Evolutionary conservation across 2,329 filamentous ascomycete genomes (phyloP), one percentile per base, ranked within the genome.

Genomic region (Aspergillus sp.): DNA sequence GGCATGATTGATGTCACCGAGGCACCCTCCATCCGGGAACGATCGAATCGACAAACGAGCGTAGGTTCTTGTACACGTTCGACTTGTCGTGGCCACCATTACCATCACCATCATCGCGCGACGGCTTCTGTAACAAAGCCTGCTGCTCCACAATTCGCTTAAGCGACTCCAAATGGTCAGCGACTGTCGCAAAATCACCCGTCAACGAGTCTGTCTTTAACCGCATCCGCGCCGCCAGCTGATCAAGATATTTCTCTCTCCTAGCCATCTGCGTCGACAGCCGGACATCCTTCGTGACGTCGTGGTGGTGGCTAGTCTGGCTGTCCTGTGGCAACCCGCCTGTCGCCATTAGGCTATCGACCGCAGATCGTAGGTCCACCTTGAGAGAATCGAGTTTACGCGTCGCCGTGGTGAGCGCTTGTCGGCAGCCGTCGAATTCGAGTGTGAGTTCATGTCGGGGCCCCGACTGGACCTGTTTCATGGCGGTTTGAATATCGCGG

Each of bases 101-200:
- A 7, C 33, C 33, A 35, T 15, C 3, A 9, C 9, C 33, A 35
- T 5, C 33, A 35, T 17, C 20, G 20, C 5, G 20, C 20, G 20
- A 6, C n/a, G 33, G 13, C 15, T 5, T 7, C 17, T 39, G 37
- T 17, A 20, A 39, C 5, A 3, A 15, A 19, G 17, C 37, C 15
- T 20, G 37, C 37, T 19, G 15, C 37, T 7, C 37, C 7, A 64
- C 52, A 17, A 67, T 65, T n/a, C 49, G 49, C 23, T 60, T 58
- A 10, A 68, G 58, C 1, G 65, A 66, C 35, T 67, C 62, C 6
- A 68, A 57, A 30, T 68, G 64, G 47, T 67, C 65, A 35, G 67
- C 63, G 3, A 68, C 50, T 0, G 59, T 63, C 35, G 53, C 58
- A 38, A 68, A 60, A n/a, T 62, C 60, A 7, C 44, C 49, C 10